Conservation (phyloP, 176 grass and related monocot species). For the Secale cereale region DNA sequence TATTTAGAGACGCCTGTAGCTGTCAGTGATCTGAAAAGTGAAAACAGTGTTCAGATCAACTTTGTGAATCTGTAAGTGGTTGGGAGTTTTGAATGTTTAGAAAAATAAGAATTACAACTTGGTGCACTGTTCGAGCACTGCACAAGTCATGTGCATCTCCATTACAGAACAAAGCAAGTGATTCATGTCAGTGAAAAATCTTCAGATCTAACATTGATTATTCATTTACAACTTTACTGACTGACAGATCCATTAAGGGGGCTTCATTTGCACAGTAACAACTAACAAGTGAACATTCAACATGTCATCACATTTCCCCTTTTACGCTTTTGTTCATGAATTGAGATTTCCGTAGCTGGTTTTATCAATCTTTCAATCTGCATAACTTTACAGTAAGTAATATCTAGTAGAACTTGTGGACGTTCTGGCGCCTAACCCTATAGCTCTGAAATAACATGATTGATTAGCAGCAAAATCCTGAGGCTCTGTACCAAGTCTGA, state of each 20-base stretch:
- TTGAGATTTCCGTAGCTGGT: background rate
- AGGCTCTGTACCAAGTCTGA: background rate
- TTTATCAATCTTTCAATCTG: background rate
- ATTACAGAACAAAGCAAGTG: background rate
- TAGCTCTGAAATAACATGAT: background rate
- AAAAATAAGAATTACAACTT: no score
- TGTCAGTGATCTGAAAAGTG: background rate
- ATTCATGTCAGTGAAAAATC: background rate
- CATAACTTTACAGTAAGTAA: background rate
- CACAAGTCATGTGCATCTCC: background rate
- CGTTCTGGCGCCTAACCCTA: background rate
- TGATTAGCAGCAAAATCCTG: constrained; percentile 6
- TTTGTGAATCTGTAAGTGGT: no score
- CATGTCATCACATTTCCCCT: background rate
- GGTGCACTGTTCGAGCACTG: background rate
- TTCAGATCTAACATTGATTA: background rate
- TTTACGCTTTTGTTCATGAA: background rate
- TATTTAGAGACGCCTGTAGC: background rate
- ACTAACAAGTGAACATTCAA: background rate
- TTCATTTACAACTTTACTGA: background rate
- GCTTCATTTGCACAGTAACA: background rate
- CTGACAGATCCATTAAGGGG: background rate
- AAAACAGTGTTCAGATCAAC: no score
- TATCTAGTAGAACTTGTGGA: background rate
- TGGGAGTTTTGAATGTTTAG: no score